Conservation (phyloP, 257 asterid genomes). For the Galeopsis tetrahit region DNA sequence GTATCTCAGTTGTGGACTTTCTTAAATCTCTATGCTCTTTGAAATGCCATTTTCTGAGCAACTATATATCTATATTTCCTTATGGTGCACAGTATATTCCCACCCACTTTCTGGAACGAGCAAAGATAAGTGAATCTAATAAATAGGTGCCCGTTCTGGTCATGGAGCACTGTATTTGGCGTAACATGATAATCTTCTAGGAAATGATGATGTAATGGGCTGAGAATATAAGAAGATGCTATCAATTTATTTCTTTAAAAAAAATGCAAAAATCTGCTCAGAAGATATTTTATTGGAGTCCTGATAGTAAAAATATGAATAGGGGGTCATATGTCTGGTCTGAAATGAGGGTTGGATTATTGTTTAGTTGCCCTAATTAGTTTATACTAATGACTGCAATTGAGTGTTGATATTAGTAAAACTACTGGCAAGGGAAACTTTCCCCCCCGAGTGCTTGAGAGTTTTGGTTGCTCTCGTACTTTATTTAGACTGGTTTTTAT, state of each 20-base stretch:
- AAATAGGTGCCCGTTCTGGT: constrained; percentile 3
- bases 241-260: constrained; percentile 4
- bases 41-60: constrained; percentile 14
- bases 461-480: not conserved
- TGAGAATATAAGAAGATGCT: not conserved
- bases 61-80: not conserved
- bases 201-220: not conserved
- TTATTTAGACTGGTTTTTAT: constrained; percentile 10
- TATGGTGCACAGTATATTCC: not conserved
- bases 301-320: not conserved
- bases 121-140: constrained; percentile 17
- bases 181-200: not conserved
- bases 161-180: constrained; percentile 12
- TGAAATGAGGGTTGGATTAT: constrained; percentile 3
- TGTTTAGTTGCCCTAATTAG: not conserved
- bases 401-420: constrained; percentile 11
- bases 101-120: not conserved
- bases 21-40: not conserved
- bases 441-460: constrained; percentile 10
- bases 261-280: constrained; percentile 1
- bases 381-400: not conserved
- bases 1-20: constrained; percentile 7
- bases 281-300: constrained; percentile 17
- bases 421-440: not conserved
- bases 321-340: not conserved